Conservation (phyloP, 2,329 filamentous ascomycete species). For the Stenocarpella maydis region DNA sequence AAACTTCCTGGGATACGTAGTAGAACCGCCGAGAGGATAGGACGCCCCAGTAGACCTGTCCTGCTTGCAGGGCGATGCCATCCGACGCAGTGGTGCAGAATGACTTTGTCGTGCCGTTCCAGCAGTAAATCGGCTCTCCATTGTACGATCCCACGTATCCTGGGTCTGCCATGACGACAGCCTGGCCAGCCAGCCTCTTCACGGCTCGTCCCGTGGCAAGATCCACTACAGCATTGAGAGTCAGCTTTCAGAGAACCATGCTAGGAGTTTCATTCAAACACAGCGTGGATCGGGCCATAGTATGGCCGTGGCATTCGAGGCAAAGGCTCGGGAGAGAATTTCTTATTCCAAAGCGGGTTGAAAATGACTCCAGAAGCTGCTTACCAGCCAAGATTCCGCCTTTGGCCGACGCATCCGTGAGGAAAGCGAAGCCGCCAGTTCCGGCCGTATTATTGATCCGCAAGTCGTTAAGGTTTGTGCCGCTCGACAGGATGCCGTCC, state of each 20-base stretch:
- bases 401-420: slow-evolving; percentile 49
- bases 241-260: too few species aligned
- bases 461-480: slow-evolving; percentile 52
- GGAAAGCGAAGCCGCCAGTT: slow-evolving; percentile 49
- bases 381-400: slow-evolving; percentile 49
- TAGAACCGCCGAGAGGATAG: slow-evolving; percentile 51
- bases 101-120: slow-evolving; percentile 46
- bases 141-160: slow-evolving; percentile 50
- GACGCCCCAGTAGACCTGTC: slow-evolving; percentile 53
- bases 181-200: slow-evolving; percentile 49
- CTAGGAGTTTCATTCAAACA: too few species aligned
- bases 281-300: too few species aligned
- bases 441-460: slow-evolving; percentile 53
- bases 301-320: too few species aligned
- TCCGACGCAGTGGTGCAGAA: slow-evolving; percentile 45
- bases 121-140: slow-evolving; percentile 44
- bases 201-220: slow-evolving; percentile 46
- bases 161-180: slow-evolving; percentile 48
- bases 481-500: slow-evolving; percentile 43
- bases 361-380: too few species aligned
- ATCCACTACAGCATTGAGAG: too few species aligned
- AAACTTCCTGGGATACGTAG: slow-evolving; percentile 46
- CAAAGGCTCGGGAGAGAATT: too few species aligned
- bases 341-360: too few species aligned
- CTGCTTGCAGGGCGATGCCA: slow-evolving; percentile 49